These are phyloP conservation scores for Xylariaceae sp. DNA, from an alignment of 2,329 filamentous ascomycete genomes.

Conservation along the genomic window DNA sequence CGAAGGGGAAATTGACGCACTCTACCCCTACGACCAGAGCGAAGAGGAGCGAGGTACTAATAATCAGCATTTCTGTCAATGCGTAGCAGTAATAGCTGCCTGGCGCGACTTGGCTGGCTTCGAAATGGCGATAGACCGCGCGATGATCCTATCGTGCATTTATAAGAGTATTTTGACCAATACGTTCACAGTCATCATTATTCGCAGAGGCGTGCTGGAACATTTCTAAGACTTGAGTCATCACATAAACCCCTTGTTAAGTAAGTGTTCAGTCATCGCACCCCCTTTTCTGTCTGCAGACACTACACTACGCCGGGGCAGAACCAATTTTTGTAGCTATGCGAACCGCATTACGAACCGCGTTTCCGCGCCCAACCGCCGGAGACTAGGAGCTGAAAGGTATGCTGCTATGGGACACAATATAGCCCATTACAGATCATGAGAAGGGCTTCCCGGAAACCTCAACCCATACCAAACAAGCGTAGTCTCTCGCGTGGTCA, in stretches of 20 bases:
- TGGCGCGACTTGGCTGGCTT: background rate
- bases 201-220: background rate
- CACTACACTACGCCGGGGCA: background rate
- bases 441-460: background rate
- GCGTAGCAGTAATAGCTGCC: background rate
- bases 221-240: background rate
- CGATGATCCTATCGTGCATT: slow-evolving; percentile 2
- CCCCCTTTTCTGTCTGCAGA: background rate
- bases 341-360: background rate
- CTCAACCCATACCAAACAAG: background rate
- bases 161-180: background rate
- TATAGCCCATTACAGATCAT: background rate
- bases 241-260: background rate
- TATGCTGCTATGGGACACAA: background rate
- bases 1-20: slow-evolving; percentile 30
- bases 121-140: background rate
- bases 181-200: background rate
- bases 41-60: slow-evolving; percentile 4
- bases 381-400: background rate
- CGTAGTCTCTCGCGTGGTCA: background rate
- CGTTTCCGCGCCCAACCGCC: background rate
- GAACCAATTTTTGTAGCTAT: background rate
- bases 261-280: background rate
- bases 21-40: slow-evolving; percentile 6
- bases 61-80: slow-evolving; percentile 16